Conservation (phyloP, 352 stramenopile genomes). For the Phytophthora foliorum region DNA sequence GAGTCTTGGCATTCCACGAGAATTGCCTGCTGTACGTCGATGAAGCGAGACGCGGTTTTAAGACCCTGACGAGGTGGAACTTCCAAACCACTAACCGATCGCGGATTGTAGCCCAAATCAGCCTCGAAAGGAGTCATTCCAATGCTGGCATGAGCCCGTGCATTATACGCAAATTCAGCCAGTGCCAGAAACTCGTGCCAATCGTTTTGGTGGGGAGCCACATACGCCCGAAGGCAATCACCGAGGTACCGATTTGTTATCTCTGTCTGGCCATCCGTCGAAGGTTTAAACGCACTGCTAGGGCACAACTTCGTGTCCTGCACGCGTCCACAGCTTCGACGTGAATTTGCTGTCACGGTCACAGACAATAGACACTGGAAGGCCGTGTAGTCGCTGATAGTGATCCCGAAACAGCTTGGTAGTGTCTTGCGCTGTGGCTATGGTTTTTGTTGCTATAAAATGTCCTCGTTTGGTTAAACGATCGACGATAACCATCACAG, state of each 20-base stretch:
- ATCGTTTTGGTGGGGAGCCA: slow-evolving; percentile 1
- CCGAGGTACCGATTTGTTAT: slow-evolving; percentile 8
- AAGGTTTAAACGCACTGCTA: slow-evolving; percentile 16
- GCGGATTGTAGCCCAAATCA: slow-evolving; percentile 5
- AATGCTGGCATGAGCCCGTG: slow-evolving; percentile 2
- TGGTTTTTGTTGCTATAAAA: slow-evolving; percentile 9
- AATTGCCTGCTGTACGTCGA: slow-evolving; percentile 4
- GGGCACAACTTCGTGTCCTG: slow-evolving; percentile 5
- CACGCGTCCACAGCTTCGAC: slow-evolving; percentile 3
- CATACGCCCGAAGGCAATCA: slow-evolving; percentile 10
- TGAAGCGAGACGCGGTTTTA: slow-evolving; percentile 1
- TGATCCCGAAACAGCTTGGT: neutral
- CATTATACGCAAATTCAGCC: slow-evolving; percentile 13
- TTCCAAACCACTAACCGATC: slow-evolving; percentile 6
- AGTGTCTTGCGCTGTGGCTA: slow-evolving; percentile 3
- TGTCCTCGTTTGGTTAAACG: slow-evolving; percentile 18
- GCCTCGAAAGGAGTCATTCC: slow-evolving; percentile 8
- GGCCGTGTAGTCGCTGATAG: slow-evolving; percentile 3
- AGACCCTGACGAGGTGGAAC: slow-evolving; percentile 4
- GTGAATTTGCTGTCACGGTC: slow-evolving; percentile 20
- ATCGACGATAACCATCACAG: slow-evolving; percentile 17
- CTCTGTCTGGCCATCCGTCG: slow-evolving; percentile 17
- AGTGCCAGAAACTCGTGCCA: slow-evolving; percentile 13
- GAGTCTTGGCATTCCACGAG: slow-evolving; percentile 9
- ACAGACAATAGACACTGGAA: slow-evolving; percentile 11